Conservation (phyloP, 257 asterid genomes). For the Przewalskia tangutica region DNA sequence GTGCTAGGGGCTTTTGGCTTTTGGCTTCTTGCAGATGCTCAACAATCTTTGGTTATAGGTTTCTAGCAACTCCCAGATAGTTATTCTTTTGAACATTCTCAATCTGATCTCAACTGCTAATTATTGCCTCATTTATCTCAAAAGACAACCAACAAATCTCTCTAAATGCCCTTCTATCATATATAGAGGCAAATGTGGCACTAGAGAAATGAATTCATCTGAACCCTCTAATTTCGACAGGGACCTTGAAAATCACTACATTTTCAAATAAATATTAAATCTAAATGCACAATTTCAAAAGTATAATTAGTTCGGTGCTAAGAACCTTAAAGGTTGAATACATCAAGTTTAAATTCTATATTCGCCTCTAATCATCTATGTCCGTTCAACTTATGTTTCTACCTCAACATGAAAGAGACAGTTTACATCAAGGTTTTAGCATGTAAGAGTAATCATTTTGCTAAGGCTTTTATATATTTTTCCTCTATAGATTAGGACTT, state of each 20-base stretch:
- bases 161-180: background rate
- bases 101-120: background rate
- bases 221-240: background rate
- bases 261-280: background rate
- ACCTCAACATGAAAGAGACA: background rate
- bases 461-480: background rate
- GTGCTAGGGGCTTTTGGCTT: slow-evolving; percentile 1
- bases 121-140: background rate
- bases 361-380: background rate
- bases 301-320: background rate
- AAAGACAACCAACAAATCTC: background rate
- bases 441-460: background rate
- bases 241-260: background rate
- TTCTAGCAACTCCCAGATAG: background rate
- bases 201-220: background rate
- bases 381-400: background rate
- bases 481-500: background rate
- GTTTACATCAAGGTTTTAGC: background rate
- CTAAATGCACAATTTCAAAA: background rate
- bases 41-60: background rate
- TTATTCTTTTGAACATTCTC: background rate
- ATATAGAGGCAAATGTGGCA: background rate
- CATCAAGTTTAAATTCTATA: background rate
- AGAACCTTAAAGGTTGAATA: background rate
- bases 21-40: background rate